A percentile compares a stretch with the other conserved stretches of the same genome.
phyloP scores from a whole-genome alignment of 257 asterid species.

The Solanum acaule region DNA sequence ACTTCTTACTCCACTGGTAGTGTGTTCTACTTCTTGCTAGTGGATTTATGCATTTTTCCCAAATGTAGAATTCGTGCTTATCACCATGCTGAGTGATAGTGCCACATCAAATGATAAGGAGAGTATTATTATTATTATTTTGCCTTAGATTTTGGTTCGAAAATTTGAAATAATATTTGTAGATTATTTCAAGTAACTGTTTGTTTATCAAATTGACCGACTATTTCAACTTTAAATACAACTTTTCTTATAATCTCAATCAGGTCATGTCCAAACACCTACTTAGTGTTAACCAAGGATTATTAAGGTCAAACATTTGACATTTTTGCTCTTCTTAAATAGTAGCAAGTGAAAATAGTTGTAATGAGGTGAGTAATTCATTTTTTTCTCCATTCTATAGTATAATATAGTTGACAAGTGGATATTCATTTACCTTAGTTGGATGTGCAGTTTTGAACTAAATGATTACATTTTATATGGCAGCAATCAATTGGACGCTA shows the following conservation, averaged over 20 bases:
- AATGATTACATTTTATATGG: background rate
- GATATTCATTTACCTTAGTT: background rate
- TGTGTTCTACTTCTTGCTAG: background rate
- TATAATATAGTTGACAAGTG: background rate
- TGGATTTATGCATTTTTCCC: background rate
- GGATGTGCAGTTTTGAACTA: background rate
- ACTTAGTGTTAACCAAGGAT: background rate
- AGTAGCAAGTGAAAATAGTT: background rate
- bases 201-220: background rate
- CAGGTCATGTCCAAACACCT: background rate
- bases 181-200: background rate
- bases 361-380: background rate
- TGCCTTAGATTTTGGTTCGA: background rate
- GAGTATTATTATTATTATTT: background rate
- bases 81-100: background rate
- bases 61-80: background rate
- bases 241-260: background rate
- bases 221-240: background rate
- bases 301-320: background rate
- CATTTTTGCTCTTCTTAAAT: background rate
- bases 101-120: background rate
- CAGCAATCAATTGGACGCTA: background rate
- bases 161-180: background rate
- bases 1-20: background rate
- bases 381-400: background rate